Evolutionary conservation across 345 rosid genomes (phyloP), one percentile per base, ranked within the genome.

Genomic region (Lenwebbia sp.): DNA sequence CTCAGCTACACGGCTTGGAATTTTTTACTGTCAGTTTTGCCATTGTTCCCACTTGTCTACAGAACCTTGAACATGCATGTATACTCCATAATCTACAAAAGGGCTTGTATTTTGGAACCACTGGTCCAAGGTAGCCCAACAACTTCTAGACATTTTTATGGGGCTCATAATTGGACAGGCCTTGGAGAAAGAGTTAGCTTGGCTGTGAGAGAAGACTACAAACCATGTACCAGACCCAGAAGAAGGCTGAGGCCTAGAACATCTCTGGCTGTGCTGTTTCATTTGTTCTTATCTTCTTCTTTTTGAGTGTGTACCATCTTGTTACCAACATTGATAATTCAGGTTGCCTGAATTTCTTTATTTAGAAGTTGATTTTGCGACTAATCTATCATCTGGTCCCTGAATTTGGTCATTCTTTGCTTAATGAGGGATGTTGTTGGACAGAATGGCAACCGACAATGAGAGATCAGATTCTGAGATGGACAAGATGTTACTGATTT

Each of bases 401-500:
- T 70, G 47, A 70, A 70, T 70, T 19, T 70, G 47, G 26, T 10
- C 81, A 8, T 70, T 70, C 81, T 70, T 21, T 70, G 81, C 81
- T 70, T 70, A 70, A 70, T 70, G 78, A 70, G 22, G 44, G 40
- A 4, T 70, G 47, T 33, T 70, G 47, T 37, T 70, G 10, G 1
- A 21, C 74, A 85, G 88, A 62, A 88, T 89, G 88, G 86, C 50
- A 84, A 56, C 57, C n/a, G 65, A 86, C 78, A 89, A 88, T 55
- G 87, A 62, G 83, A 90, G 88, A 65, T 40, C 84, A 10, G 87
- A 82, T 86, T 81, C 53, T 54, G 89, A 89, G 87, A n/a, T 74
- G 88, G 89, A 90, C 65, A 90, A 76, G 84, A 53, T 86, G 56
- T 87, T n/a, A 26, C 88, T 88, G 52, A 90, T 91, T 83, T 90